Conservation (phyloP, 169 alveolate species). For the Plasmodium falciparum region DNA sequence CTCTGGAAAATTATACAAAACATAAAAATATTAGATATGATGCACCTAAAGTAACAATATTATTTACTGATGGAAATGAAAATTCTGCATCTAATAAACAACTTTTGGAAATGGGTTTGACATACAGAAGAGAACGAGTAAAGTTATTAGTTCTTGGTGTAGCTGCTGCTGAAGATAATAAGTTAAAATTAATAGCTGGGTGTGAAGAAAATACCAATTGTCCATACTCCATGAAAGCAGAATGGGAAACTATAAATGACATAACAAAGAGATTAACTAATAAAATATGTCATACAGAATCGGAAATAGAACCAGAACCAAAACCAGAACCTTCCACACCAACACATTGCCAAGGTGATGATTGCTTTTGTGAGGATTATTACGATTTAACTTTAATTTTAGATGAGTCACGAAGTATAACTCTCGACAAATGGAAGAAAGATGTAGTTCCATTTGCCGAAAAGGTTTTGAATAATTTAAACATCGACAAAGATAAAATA, state of each 20-base stretch:
- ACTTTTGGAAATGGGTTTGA: slow-evolving; percentile 31
- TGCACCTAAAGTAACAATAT: slow-evolving; percentile 75
- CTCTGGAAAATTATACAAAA: slow-evolving; percentile 42
- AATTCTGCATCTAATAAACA: slow-evolving; percentile 1
- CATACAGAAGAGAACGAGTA: slow-evolving; percentile 24
- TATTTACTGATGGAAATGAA: slow-evolving; percentile 68
- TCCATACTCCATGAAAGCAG: slow-evolving; percentile 62
- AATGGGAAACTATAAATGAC: slow-evolving; percentile 69
- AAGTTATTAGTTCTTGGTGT: slow-evolving; percentile 72
- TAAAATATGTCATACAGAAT: slow-evolving; percentile 66
- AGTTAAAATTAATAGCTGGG: slow-evolving; percentile 62
- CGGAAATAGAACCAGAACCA: slow-evolving; percentile 23
- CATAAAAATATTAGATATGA: slow-evolving; percentile 24
- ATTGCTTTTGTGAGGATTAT: slow-evolving; percentile 56
- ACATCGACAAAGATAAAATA: slow-evolving; percentile 39
- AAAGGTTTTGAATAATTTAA: slow-evolving; percentile 38
- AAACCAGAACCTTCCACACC: slow-evolving; percentile 24
- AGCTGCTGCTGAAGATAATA: slow-evolving; percentile 23
- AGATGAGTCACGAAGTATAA: slow-evolving; percentile 59
- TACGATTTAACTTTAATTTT: slow-evolving; percentile 64
- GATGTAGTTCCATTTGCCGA: slow-evolving; percentile 69
- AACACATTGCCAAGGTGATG: slow-evolving; percentile 52
- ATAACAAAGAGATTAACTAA: slow-evolving; percentile 50
- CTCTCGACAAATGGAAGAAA: slow-evolving; percentile 24
- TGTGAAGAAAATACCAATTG: slow-evolving; percentile 24